Evolutionary conservation across 208 protist species (phyloP), one percentile per base, ranked within the genome.

Genomic region (Strigomonas culicis): DNA sequence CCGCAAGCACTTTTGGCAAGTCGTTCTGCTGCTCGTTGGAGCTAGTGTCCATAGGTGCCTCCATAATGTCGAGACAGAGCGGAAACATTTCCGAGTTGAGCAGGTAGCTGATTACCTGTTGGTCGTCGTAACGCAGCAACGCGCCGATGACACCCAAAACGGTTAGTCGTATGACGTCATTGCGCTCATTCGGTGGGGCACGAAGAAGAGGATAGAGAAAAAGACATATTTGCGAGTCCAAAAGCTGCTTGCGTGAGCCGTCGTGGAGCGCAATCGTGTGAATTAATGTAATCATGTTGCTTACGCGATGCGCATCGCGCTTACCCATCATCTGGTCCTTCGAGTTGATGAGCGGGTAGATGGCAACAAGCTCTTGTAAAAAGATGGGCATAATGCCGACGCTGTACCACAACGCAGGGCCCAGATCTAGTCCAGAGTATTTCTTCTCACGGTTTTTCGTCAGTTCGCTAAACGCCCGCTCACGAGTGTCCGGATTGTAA

Each of bases 141-240:
- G 6, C 97, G 97, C 8, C 98, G 75, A 99, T 99, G 21, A 99
- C 98, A 72, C 98, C 98, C 2, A 99, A 90, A 15, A 88, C 97
- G 17, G 98, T 99, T 24, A 99, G 84, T 21, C 98, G 88, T 28
- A 99, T 80, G 63, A 98, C 98, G 76, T 99, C 98, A 1, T 87
- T 97, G 97, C 57, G 93, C 82, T 79, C 95, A 67, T 71, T 82
- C 86, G 75, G 92, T 92, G 67, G 78, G 3, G 96, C 98, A 73
- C 98, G 98, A 22, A 99, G 88, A 75, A 99, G 99, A 15, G 99
- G 99, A 74, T 99, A 99, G 11, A 99, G 87, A 71, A 99, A 99
- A 44, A 99, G 88, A 46, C 98, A 98, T 59, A 99, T 99, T 60
- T 99, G 97, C 2, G 98, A 97, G 39, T 98, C 96, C n/a, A 99